phyloP scores from a whole-genome alignment of 176 grass and related monocot genomes.

The sorghum (Sorghum bicolor) region DNA sequence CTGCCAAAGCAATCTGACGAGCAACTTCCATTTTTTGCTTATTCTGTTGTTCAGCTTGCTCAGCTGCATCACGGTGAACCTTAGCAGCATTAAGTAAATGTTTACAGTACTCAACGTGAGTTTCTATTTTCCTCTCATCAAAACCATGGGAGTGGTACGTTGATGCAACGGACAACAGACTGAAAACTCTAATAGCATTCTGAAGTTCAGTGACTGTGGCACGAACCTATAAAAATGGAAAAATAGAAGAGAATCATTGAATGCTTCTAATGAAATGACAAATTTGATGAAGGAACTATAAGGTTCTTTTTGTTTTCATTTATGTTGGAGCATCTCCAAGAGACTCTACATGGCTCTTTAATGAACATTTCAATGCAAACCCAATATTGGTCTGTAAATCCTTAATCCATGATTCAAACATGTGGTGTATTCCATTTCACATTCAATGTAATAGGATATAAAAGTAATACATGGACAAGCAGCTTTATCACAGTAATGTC shows the following conservation, averaged over 20 bases:
- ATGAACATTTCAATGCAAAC: not conserved
- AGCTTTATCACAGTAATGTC: not conserved
- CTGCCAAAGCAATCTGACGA: constrained; percentile 87
- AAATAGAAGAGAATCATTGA: not conserved
- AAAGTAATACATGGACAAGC: not conserved
- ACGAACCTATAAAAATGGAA: constrained; percentile 52
- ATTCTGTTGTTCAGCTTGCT: constrained; percentile 88
- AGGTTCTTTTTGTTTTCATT: not conserved
- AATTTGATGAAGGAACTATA: not conserved
- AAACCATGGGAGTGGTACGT: constrained; percentile 91
- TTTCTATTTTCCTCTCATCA: constrained; percentile 96
- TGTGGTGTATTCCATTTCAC: not conserved
- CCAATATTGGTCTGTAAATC: not conserved
- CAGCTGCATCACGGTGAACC: constrained; percentile 88
- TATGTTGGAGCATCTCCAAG: not conserved
- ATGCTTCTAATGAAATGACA: not conserved
- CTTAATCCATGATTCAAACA: not conserved
- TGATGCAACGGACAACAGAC: constrained; percentile 65
- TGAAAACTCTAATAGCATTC: constrained; percentile 91
- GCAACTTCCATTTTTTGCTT: constrained; percentile 90
- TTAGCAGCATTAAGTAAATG: constrained; percentile 96
- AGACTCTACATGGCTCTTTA: not conserved
- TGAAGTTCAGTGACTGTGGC: constrained; percentile 85
- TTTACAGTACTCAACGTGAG: constrained; percentile 93
- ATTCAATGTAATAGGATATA: constrained; percentile 3